A percentile compares a stretch with the other conserved stretches of the same genome.
Conservation (phyloP, 1,284 basidiomycete genomes). For the Apiotrichum sp. region DNA sequence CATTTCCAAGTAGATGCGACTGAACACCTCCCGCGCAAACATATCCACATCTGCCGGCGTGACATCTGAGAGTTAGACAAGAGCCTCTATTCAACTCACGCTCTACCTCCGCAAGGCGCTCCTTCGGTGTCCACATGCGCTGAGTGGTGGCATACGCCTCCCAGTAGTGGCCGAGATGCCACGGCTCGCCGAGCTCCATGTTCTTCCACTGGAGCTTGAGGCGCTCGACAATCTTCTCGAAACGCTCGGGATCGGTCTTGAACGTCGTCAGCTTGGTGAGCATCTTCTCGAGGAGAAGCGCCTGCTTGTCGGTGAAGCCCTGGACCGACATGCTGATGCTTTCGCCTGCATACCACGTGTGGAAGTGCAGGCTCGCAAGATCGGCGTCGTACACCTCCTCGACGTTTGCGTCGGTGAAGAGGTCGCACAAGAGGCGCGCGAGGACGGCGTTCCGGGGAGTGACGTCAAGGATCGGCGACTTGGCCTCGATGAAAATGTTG, state of each 20-base stretch:
- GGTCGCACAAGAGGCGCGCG: conserved; percentile 63
- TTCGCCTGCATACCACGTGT: conserved; percentile 60
- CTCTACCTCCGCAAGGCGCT: conserved; percentile 71
- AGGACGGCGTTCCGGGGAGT: conserved; percentile 44
- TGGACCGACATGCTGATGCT: conserved; percentile 65
- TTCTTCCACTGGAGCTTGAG: conserved; percentile 65
- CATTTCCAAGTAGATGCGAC: conserved; percentile 65
- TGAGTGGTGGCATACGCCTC: conserved; percentile 64
- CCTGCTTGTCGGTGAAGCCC: conserved; percentile 94
- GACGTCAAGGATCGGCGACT: conserved; percentile 42
- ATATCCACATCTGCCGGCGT: conserved; percentile 65
- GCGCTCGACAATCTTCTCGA: conserved; percentile 80
- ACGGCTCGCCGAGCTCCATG: conserved; percentile 79
- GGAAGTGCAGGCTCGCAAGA: conserved; percentile 80
- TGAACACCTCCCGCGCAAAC: conserved; percentile 62
- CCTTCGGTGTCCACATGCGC: conserved; percentile 69
- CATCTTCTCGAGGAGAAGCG: conserved; percentile 68
- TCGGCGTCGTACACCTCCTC: conserved; percentile 93
- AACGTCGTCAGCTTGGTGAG: conserved; percentile 66
- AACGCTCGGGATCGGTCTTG: conserved; percentile 63
- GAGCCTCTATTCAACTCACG: conserved; percentile 50
- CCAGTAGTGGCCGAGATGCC: conserved; percentile 74
- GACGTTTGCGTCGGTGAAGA: conserved; percentile 80
- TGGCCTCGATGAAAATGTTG: conserved; percentile 40
- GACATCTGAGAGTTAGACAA: conserved; percentile 51